Evolutionary conservation across 2,329 filamentous ascomycete species (phyloP), one percentile per base, ranked within the genome.

Genomic region (Fusarium piperis): DNA sequence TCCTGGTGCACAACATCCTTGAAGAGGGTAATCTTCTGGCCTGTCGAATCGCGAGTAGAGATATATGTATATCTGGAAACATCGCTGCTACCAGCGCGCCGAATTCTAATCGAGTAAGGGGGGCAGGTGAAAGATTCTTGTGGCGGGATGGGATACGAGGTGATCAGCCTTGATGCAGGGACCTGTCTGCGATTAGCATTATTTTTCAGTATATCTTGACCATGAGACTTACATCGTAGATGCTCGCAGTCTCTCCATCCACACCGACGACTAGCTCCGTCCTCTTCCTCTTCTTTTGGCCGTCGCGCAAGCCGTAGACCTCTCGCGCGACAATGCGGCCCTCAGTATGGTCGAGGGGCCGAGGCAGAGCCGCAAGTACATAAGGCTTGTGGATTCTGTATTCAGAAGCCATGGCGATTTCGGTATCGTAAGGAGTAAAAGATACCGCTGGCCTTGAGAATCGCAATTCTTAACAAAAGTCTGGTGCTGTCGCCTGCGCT

Each of bases 111-210:
- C 16, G 90, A 92, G 78, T 85, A 86, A 20, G 89, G 87, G 10
- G 89, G 80, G 79, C 90, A 91, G 60, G 89, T 89, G 77, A 92
- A 90, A 58, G 84, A 85, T 59, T 90, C 87, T 78, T 91, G 89
- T 2, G 90, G 90, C 28, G 90, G 88, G 67, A 92, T 87, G 23
- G 90, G 89, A 78, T 92, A 92, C 2, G 90, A 92, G 8, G 90
- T 91, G 74, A 92, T 85, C 68, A 91, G 82, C 67, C 87, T 85
- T 7, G 89, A 88, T 4, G 88, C 87, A 4, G 89, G 85, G 51
- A 91, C 84, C 90, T 92, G 70, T 64, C 32, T 66, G 28, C 30
- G 16, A 48, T 67, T 59, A 71, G 62, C 28, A 59, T 57, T n/a
- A 61, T 20, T 13, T 15, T 15, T n/a, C 15, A 30, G 33, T 20